These are phyloP conservation scores for Fusarium paranaense DNA, from an alignment of 2,329 filamentous ascomycete genomes.

Conservation along the genomic window DNA sequence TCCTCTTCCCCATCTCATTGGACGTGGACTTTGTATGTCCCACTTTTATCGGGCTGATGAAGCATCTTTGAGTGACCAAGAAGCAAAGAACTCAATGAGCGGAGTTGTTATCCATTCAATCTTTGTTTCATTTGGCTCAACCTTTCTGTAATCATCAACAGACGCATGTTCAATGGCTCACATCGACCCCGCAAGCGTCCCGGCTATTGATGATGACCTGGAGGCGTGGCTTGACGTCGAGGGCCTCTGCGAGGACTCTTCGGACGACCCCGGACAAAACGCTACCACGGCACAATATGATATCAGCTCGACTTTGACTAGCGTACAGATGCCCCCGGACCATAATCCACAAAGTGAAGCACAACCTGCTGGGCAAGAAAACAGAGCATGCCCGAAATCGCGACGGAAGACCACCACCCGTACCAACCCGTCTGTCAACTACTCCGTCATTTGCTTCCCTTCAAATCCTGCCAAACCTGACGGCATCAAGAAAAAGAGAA, in stretches of 20 bases:
- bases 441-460: conserved; percentile 44
- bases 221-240: conserved; percentile 41
- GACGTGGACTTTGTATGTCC: neutral
- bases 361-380: neutral
- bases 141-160: conserved; percentile 1
- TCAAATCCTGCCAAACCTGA: conserved; percentile 42
- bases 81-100: conserved; percentile 8
- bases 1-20: neutral
- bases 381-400: neutral
- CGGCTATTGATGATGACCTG: conserved; percentile 29
- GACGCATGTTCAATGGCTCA: neutral
- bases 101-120: neutral
- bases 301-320: conserved; percentile 17
- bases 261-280: conserved; percentile 21
- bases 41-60: conserved; percentile 18
- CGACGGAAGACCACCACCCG: conserved; percentile 9
- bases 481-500: conserved; percentile 44
- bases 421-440: conserved; percentile 27
- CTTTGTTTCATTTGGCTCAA: neutral
- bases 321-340: conserved; percentile 4
- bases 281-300: conserved; percentile 21
- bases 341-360: conserved; percentile 1
- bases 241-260: conserved; percentile 33
- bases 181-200: neutral
- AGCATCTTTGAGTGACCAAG: conserved; percentile 15